Base-by-base conservation (phyloP, 352 stramenopile genomes). In the Pythium coloratum region DNA sequence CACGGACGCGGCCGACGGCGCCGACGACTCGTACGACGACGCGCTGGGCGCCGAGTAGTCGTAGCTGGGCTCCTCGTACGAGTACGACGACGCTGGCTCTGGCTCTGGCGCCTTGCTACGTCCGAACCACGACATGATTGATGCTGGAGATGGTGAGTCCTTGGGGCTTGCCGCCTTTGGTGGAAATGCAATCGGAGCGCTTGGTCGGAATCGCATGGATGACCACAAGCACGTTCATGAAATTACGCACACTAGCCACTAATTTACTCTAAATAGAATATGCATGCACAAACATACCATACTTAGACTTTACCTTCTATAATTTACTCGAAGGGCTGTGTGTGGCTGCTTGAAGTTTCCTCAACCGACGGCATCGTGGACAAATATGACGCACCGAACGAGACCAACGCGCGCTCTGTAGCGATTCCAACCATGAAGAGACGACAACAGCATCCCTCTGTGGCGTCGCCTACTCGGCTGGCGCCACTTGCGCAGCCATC, bases 11-110 rank as follows among this genome's bases (percentile, higher is more conserved):
- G 70, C 76, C 28, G 76, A 56, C 16, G 75, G 47, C 28, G 46
- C 57, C 34, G 63, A 40, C 34, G 72, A 78, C 28, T 82, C 73
- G 50, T 76, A 88, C 10, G 74, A 74, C 64, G 77, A 76, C 26
- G 68, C 47, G 16, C 12, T 34, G 14, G 80, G 56, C 24, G 77
- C 66, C 59, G 75, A 70, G 77, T 91, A 91, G 68, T 93, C 85
- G 70, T 92, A 93, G 68, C 78, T 69, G 0, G 85, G 85, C 71
- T 93, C 85, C 26, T 93, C 81, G 50, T 90, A 93, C 67, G 76
- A 70, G 72, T 84, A 88, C 38, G 76, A 68, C 54, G 46, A 79
- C 16, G 76, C 38, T 12, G 65, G 40, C 66, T 80, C 69, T 38
- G 79, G 63, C 75, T 90, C 80, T 14, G 85, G 74, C 24, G 76